Evolutionary conservation across 768 basidiomycete genomes (phyloP), one percentile per base, ranked within the genome.

Genomic region (Amanita pseudoporphyria): DNA sequence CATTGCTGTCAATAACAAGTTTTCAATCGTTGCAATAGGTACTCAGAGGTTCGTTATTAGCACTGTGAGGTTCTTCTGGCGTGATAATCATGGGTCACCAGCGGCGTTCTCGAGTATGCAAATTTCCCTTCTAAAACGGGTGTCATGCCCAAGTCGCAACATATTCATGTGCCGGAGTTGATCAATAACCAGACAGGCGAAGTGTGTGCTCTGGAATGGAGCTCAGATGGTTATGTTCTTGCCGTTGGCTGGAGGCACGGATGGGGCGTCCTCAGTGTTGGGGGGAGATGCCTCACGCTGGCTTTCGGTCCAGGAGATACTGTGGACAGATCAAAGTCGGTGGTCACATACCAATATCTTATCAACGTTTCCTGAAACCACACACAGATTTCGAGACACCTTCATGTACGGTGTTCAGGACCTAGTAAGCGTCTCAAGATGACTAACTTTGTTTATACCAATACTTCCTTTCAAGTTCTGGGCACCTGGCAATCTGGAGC

Each of bases 141-240:
- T n/a, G 61, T 69, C 22, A 60, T 71, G 10, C 81, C 84, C 1
- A 72, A 71, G 49, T 79, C 84, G 1, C 79, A 87, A 59, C 67
- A 65, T 16, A 65, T 90, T 42, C 66, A 78, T 19, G 64, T 85
- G n/a, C 81, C 83, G 4, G 78, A 80, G 53, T 71, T 78, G 32
- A 77, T 79, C 53, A 76, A 72, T 53, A 71, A 69, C 39, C 70
- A 73, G 6, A 77, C 72, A 4, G 89, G 88, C 1, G 66, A 74
- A 35, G 80, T 91, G 4, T 76, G 64, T 52, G 63, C 78, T 9
- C 71, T 95, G 63, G 81, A 91, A 57, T 97, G 94, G 95, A 94
- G 88, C 45, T 88, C 88, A 0, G 96, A 99, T 64, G 95, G 95
- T 2, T 93, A 93, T 65, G 90, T 89, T 5, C 71, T 99, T 9